These are phyloP conservation scores for Geosmithia putterillii DNA, from an alignment of 2,329 filamentous ascomycete genomes.

Conservation along the genomic window DNA sequence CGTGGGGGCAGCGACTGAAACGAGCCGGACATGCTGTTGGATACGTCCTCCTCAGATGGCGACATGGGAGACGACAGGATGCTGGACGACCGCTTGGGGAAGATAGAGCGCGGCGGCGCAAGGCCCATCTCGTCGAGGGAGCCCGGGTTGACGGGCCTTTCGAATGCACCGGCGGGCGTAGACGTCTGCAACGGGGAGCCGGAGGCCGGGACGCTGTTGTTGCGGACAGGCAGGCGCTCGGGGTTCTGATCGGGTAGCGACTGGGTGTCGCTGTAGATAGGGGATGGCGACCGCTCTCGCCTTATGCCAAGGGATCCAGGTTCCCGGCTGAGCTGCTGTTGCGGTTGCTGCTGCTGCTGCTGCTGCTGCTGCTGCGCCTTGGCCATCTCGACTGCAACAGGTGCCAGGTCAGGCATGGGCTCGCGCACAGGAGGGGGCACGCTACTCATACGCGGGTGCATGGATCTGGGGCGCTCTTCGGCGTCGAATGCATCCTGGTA, in stretches of 20 bases:
- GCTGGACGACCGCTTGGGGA: constrained; percentile 43
- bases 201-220: constrained; percentile 19
- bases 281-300: constrained; percentile 45
- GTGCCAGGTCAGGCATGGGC: constrained; percentile 30
- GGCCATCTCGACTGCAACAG: constrained; percentile 19
- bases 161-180: constrained; percentile 27
- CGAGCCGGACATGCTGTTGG: constrained; percentile 37
- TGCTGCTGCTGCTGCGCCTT: constrained; percentile 14
- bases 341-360: too few relatives aligned
- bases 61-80: constrained; percentile 51
- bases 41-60: constrained; percentile 59
- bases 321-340: constrained; percentile 21
- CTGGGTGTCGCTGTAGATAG: constrained; percentile 28
- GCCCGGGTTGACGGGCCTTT: constrained; percentile 26
- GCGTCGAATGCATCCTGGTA: constrained; percentile 41
- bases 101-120: constrained; percentile 35
- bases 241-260: constrained; percentile 13
- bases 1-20: constrained; percentile 55
- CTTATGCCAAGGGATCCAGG: constrained; percentile 38
- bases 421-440: constrained; percentile 39
- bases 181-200: constrained; percentile 19
- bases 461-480: constrained; percentile 53
- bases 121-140: constrained; percentile 39
- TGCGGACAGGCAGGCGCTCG: constrained; percentile 16
- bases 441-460: constrained; percentile 63